Evolutionary conservation across 2,329 filamentous ascomycete genomes (phyloP).

Genomic region (Capronia americana): DNA sequence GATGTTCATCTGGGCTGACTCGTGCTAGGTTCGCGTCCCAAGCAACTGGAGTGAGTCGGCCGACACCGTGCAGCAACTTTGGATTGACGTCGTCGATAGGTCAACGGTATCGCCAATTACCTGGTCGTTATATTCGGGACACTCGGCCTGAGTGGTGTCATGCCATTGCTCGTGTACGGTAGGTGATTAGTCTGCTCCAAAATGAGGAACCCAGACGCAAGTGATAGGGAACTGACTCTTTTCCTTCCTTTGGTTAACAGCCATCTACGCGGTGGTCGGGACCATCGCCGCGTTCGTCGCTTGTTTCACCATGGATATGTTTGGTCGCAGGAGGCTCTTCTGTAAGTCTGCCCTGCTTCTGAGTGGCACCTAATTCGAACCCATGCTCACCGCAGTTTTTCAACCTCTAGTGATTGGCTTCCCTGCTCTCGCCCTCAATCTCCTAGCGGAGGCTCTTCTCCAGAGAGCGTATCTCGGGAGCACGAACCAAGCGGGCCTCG

Average conservation of each 20-base stretch:
- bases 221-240: too few relatives aligned
- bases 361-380: background rate
- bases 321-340: constrained; percentile 49
- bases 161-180: constrained; percentile 52
- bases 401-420: constrained; percentile 45
- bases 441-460: constrained; percentile 48
- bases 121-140: constrained; percentile 47
- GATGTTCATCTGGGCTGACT: background rate
- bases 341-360: constrained; percentile 24
- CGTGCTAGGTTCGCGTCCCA: constrained; percentile 38
- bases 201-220: too few relatives aligned
- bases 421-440: constrained; percentile 47
- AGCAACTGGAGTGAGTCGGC: constrained; percentile 41
- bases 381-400: background rate
- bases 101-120: constrained; percentile 47
- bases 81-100: constrained; percentile 12
- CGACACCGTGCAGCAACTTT: too few relatives aligned
- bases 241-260: constrained; percentile 10
- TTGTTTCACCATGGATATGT: constrained; percentile 46
- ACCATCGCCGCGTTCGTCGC: constrained; percentile 65
- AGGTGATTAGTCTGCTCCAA: background rate
- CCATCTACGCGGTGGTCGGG: constrained; percentile 47
- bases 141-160: constrained; percentile 47
- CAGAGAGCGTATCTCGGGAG: constrained; percentile 46
- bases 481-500: constrained; percentile 44